Evolutionary conservation across 768 basidiomycete species (phyloP), one percentile per base, ranked within the genome.

Genomic region (Mycena albidolilacea): DNA sequence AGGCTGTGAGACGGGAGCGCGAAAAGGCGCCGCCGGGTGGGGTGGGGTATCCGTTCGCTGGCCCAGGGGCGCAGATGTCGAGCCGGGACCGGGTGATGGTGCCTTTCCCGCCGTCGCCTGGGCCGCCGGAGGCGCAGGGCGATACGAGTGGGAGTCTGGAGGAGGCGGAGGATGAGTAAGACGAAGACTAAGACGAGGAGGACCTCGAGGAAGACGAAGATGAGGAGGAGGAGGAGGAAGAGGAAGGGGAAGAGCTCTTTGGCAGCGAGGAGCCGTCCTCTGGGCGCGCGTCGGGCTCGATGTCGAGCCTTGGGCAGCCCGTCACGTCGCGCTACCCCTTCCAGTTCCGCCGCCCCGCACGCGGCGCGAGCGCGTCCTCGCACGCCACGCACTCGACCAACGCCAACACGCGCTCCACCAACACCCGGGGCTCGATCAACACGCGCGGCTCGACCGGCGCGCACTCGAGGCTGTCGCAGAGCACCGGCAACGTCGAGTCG

Each of bases 41-140:
- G n/a, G 75, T 61, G 80, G 80, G 84, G 7, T 95, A 95, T 84
- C 93, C 94, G 0, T 95, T 95, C 79, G 82, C 88, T 0, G 88
- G 85, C 10, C 88, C 87, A 67, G 88, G 88, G 6, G 88, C 90
- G 0, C 91, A 91, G 72, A 84, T 87, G 65, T 91, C 90, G 11
- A 90, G 90, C 19, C 86, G 87, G 74, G 92, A 92, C 73, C 80
- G 80, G 48, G 89, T 48, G 46, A 17, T 10, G 46, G 46, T 95
- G 21, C 93, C 93, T 0, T 95, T 95, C 87, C 94, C 93, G n/a
- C 91, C 90, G 9, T 89, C 90, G 1, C 89, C 89, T 38, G 79
- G 76, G 21, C 85, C 84, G 7, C 82, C 83, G 7, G 86, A 83
- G 64, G 84, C 84, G 67, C 84, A 84, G 19, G 48, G 17, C 69